Conservation (phyloP, 345 rosid genomes). For the Pugionium cornutum region DNA sequence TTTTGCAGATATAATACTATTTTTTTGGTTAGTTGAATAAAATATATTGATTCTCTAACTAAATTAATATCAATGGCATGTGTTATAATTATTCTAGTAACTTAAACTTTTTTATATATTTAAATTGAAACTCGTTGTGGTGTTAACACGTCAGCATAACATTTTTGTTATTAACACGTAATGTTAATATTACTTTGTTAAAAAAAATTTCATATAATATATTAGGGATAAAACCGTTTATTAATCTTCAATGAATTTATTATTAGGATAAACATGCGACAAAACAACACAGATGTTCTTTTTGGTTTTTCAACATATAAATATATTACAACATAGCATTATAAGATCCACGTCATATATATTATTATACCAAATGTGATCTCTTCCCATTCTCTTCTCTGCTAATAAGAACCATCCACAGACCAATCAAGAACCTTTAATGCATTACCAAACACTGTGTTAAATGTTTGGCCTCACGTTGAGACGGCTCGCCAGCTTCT, state of each 20-base stretch:
- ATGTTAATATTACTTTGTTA: too few relatives aligned
- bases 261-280: slow-evolving; percentile 30
- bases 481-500: slow-evolving; percentile 45
- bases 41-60: too few relatives aligned
- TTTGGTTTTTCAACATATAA: slow-evolving; percentile 25
- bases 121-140: too few relatives aligned
- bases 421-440: slow-evolving; percentile 32
- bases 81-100: too few relatives aligned
- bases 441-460: slow-evolving; percentile 11
- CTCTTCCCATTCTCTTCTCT: slow-evolving; percentile 24
- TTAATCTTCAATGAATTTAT: slow-evolving; percentile 20
- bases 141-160: too few relatives aligned
- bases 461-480: slow-evolving; percentile 45
- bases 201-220: too few relatives aligned
- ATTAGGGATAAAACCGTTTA: background rate
- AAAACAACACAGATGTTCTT: slow-evolving; percentile 28
- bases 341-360: slow-evolving; percentile 35
- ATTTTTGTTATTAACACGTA: too few relatives aligned
- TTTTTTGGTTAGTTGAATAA: too few relatives aligned
- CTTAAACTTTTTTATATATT: too few relatives aligned
- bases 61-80: too few relatives aligned
- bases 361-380: slow-evolving; percentile 20
- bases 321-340: slow-evolving; percentile 32
- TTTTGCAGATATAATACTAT: too few relatives aligned
- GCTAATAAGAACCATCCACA: slow-evolving; percentile 35